Evolutionary conservation across 1,284 basidiomycete genomes (phyloP), one percentile per base, ranked within the genome.

Genomic region (Leccinum pallidistipes): DNA sequence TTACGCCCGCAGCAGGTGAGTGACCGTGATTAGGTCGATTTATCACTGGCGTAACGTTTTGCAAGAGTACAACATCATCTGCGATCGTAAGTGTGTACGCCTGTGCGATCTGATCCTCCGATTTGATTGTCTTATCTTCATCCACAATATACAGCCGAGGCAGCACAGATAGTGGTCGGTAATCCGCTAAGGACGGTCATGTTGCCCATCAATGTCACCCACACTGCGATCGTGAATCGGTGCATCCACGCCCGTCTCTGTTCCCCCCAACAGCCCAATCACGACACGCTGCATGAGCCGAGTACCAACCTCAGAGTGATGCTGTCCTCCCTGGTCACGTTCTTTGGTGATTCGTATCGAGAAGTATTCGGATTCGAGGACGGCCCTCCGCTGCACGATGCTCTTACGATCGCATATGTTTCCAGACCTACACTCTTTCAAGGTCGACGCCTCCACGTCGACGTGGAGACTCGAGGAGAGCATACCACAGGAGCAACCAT

Each of bases 201-300:
- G 90, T 83, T 94, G 14, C 91, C 92, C 0, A 83, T 95, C 65
- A 94, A 95, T 68, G 88, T 93, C 18, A 92, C 92, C 2, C 92
- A 95, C 71, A 88, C 84, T 2, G 90, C 88, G 1, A 90, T 94
- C 65, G 84, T 91, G 52, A 88, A 85, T 9, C 71, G 73, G 43
- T 68, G 74, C 9, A 75, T 87, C 18, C 87, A 87, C 65, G 60
- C 73, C 0, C 73, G 76, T 14, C 76, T 94, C 4, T 81, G 91
- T 47, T 73, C 76, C 6, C 76, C 82, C 1, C 79, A 82, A 0
- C 65, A 67, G 47, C 31, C 16, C 7, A 59, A 55, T 6, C 12
- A 21, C 7, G 59, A 57, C 43, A 0, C 36, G 38, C 29, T 12
- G 47, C 27, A 8, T 45, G 8, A 12, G 5, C 73, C 87, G 1